Conservation (phyloP, 352 stramenopile species). For the Globisporangium parvum region DNA sequence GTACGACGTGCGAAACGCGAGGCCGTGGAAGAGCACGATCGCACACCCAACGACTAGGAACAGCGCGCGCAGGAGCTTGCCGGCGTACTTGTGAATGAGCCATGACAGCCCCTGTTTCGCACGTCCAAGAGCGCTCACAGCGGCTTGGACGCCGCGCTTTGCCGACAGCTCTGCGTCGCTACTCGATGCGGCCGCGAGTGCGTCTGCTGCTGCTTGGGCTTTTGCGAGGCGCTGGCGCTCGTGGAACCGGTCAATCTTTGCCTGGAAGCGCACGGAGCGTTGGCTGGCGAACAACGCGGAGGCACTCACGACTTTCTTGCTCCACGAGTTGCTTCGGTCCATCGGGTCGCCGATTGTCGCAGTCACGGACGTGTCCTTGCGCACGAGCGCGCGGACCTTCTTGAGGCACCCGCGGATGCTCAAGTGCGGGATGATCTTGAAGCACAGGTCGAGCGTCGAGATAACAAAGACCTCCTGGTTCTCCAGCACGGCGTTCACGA, state of each 20-base stretch:
- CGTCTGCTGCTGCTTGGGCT: not conserved
- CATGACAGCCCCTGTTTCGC: not conserved
- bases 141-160: not conserved
- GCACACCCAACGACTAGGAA: conserved; percentile 13
- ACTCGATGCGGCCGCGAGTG: not conserved
- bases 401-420: conserved; percentile 16
- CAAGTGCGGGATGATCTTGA: conserved; percentile 17
- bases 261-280: conserved; percentile 8
- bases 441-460: conserved; percentile 14
- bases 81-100: conserved; percentile 19
- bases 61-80: conserved; percentile 18
- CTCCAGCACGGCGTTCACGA: conserved; percentile 14
- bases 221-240: conserved; percentile 4
- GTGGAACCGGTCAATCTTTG: conserved; percentile 5
- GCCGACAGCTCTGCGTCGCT: not conserved
- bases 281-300: not conserved
- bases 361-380: conserved; percentile 12
- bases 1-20: conserved; percentile 15
- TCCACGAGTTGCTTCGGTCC: not conserved
- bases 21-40: conserved; percentile 9
- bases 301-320: not conserved
- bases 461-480: conserved; percentile 16
- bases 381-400: conserved; percentile 12
- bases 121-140: not conserved
- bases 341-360: not conserved